A percentile compares a stretch with the other conserved stretches of the same genome.
phyloP scores from a whole-genome alignment of 2,329 filamentous ascomycete genomes.

The Didymella lethalis region DNA sequence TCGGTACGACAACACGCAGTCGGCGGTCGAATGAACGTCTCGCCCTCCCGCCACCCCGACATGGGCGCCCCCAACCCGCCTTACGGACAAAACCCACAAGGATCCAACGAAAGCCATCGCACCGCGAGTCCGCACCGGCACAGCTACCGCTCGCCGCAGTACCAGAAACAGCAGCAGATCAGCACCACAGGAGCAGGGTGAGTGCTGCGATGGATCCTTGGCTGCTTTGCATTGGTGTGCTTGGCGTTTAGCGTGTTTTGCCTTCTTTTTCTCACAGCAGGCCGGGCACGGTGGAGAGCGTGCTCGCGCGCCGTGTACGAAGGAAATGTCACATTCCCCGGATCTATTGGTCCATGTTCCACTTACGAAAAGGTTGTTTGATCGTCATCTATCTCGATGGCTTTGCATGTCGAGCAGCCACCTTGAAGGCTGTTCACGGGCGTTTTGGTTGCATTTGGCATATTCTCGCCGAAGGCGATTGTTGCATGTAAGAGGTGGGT shows the following conservation, averaged over 20 bases:
- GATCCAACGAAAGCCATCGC: slow-evolving; percentile 46
- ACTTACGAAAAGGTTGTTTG: slow-evolving; percentile 19
- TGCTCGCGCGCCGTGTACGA: slow-evolving; percentile 10
- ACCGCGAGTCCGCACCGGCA: slow-evolving; percentile 50
- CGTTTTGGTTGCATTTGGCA: background rate
- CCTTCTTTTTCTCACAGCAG: background rate
- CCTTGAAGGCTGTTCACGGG: background rate
- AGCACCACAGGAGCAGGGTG: slow-evolving; percentile 50
- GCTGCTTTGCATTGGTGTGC: slow-evolving; percentile 33
- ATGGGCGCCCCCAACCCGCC: slow-evolving; percentile 45
- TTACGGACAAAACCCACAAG: slow-evolving; percentile 45
- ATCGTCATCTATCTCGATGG: background rate
- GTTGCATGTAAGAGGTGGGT: background rate
- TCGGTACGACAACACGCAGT: slow-evolving; percentile 76
- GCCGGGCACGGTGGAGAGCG: slow-evolving; percentile 2
- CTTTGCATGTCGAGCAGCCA: background rate
- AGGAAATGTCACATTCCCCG: slow-evolving; percentile 22
- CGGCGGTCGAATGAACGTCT: slow-evolving; percentile 35
- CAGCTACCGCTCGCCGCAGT: slow-evolving; percentile 49
- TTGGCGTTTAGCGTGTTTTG: slow-evolving; percentile 18
- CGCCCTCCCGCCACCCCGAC: slow-evolving; percentile 41
- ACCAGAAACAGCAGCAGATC: slow-evolving; percentile 47
- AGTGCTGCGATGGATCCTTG: slow-evolving; percentile 8
- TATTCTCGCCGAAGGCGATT: background rate
- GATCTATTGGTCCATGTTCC: slow-evolving; percentile 21